Base-by-base conservation (phyloP, 345 rosid species). In the Excoecaria agallocha region DNA sequence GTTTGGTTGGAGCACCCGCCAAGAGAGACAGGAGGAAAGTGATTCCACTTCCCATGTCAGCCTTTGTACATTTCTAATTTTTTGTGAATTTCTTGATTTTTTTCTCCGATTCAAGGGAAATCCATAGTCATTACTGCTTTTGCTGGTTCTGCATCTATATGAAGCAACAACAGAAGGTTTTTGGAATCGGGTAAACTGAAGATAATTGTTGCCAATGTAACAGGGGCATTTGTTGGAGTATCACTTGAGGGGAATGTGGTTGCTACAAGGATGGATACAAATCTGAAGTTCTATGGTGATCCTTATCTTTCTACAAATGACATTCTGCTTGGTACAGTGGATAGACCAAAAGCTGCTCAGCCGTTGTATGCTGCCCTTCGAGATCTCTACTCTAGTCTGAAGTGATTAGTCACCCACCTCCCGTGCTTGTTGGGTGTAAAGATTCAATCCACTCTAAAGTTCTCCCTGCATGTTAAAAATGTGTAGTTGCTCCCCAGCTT, bases 161-260 rank as follows among this genome's bases (percentile, higher is more conserved):
- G 20, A 13, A 48, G 35, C 63, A 12, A 38, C 46, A 4, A 49
- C 8, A 13, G 37, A 38, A 41, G 41, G 59, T 24, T 68, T 52
- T 43, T 71, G n/a, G 12, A 61, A 16, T 64, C 15, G n/a, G 45
- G 46, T 54, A n/a, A 39, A 39, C 43, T 72, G 62, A 69, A 43
- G 22, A 49, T 61, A 50, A 10, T 66, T 74, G 20, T 63, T 67
- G 73, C 64, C 62, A 52, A 20, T 56, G 30, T 71, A 69, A 75
- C 80, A 95, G 99, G 99, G 46, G 98, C 97, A n/a, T 96, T 96
- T 72, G 89, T 93, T 68, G 99, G 98, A 66, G 96, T 90, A 76
- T 96, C 98, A 8, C 85, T 96, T 16, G 98, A 96, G 87, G 97
- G 99, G 54, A 96, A 90, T 68, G 58, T 90, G 17, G 98, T 95